Evolutionary conservation across 805 yeast genomes (phyloP), one percentile per base, ranked within the genome.

Genomic region (Torulaspora indica): DNA sequence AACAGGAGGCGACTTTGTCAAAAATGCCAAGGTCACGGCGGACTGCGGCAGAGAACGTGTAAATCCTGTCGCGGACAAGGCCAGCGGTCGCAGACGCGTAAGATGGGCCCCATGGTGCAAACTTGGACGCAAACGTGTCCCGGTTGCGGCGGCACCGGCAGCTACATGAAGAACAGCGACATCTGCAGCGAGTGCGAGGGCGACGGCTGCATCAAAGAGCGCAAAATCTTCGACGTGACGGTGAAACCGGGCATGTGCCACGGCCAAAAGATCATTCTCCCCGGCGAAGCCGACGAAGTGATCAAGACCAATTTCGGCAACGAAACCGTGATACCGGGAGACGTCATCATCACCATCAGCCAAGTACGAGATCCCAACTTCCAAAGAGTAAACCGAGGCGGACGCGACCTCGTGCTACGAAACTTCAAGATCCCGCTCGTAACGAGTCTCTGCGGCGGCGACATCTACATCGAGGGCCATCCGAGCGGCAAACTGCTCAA

Each of bases 251-350:
- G 90, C 2, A 68, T 78, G 32, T 63, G 64, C 33, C 60, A 74
- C 39, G 79, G 81, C 0, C 79, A 78, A 48, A 63, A 68, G 35
- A 71, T 81, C 14, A 66, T 78, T 1, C 63, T 81, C 15, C 66
- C 72, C n/a, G 77, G 80, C 5, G 81, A 77, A 53, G 85, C 82
- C 0, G 89, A 83, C 55, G 84, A 82, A 59, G 83, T 79, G 0
- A 59, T 74, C 14, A 70, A 73, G 47, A 49, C 56, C 1, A 36
- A 37, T 5, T 45, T 39, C 20, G 60, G 57, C 5, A 51, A 48
- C 14, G 57, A 57, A 40, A 54, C 46, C 17, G 65, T 78, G 3
- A 63, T 74, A 3, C 84, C 89, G 0, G 90, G 90, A 2, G 86
- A 83, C 58, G 82, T 83, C 5, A 64, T 81, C 2, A 73, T 83